A percentile compares a stretch with the other conserved stretches of the same genome.
Conservation (phyloP, 1,139 yeast species). For the Yamadazyma atlantica region DNA sequence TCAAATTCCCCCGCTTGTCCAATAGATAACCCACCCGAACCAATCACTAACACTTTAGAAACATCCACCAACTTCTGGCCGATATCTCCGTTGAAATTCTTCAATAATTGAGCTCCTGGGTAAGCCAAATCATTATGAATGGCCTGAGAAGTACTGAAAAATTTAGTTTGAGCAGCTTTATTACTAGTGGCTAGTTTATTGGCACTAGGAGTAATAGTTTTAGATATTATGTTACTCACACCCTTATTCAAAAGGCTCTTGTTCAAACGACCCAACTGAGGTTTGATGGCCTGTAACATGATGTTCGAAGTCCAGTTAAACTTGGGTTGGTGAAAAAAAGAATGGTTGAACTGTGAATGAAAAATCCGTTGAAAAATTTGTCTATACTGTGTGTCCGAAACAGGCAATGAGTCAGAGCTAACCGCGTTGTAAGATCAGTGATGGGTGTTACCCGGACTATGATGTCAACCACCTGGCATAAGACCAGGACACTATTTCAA, state of each 20-base stretch:
- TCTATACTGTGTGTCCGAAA: conserved; percentile 22
- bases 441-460: conserved; percentile 20
- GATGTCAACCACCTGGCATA: background rate
- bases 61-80: conserved; percentile 70
- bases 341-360: background rate
- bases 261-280: background rate
- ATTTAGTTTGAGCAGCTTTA: background rate
- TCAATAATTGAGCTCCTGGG: conserved; percentile 42
- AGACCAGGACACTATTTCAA: no score
- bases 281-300: background rate
- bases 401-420: conserved; percentile 37
- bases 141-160: conserved; percentile 4
- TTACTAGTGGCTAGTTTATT: no score
- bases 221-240: background rate
- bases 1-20: conserved; percentile 99
- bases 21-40: conserved; percentile 96
- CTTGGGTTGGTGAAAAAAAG: background rate
- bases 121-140: conserved; percentile 21
- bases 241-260: background rate
- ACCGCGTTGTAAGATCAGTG: conserved; percentile 39
- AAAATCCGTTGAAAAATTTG: conserved; percentile 2
- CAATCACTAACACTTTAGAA: conserved; percentile 84
- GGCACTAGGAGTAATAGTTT: no score
- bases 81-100: conserved; percentile 30
- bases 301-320: background rate